Evolutionary conservation across 179 eudicot species (phyloP), one percentile per base, ranked within the genome.

Genomic region (Vitellaria paradoxa): DNA sequence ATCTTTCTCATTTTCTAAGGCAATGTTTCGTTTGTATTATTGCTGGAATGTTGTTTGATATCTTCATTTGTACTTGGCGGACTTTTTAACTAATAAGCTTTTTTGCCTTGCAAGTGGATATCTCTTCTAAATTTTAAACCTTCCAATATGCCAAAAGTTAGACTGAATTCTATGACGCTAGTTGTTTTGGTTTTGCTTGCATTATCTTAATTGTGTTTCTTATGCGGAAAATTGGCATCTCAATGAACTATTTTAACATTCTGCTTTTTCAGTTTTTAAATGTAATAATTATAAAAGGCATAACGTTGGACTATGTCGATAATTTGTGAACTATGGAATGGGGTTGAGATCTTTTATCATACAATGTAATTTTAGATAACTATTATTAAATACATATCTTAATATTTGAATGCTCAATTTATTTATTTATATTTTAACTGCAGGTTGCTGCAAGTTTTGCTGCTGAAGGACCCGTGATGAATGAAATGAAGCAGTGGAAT

Each of bases 401-500:
- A 30, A 60, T 59, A 40, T 69, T 74, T n/a, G 15, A 75, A 64
- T 47, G 62, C 70, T 49, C 0, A 70, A 52, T 5, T 50, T 3
- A 8, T 6, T 6, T 0, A 37, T 68, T 61, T 20, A 42, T 42
- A 5, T 42, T 42, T 64, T 52, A 7, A 20, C 68, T 80, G 76
- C 87, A 96, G 99, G 98, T 96, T 73, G 95, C 99, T 70, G 91
- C 99, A 30, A 96, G 99, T 84, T 93, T 91, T 74, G 94, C 99
- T 24, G 81, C 96, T 0, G 99, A 91, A 70, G 99, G 99, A 74
- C 70, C 93, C 47, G 83, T 91, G 66, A 96, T 96, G 99, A 79
- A 85, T 12, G 99, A 96, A 79, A 87, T 96, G 80, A 88, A 88
- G 83, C 99, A 96, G 77, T 96, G 99, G 99, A 96, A 93, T 73